These are phyloP conservation scores for Chlamydomonas applanata DNA, from an alignment of 139 green algal genomes.

Conservation along the genomic window DNA sequence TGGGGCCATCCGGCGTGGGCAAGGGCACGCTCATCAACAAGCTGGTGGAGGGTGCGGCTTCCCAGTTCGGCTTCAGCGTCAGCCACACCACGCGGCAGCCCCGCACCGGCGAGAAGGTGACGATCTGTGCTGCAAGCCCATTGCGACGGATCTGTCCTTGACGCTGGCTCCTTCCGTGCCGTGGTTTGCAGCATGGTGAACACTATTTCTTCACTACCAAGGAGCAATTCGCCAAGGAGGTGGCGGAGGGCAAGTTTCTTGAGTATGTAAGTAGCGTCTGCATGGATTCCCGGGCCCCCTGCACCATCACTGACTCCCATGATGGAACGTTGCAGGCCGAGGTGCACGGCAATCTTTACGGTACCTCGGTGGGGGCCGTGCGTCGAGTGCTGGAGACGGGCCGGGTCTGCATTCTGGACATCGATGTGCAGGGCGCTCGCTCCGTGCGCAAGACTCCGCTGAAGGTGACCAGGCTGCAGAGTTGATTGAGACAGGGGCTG, in stretches of 20 bases:
- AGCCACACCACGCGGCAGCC: slow-evolving; percentile 78
- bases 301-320: too few relatives aligned
- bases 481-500: too few relatives aligned
- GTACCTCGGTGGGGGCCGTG: slow-evolving; percentile 71
- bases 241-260: slow-evolving; percentile 76
- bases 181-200: slow-evolving; percentile 57
- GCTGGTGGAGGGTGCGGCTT: slow-evolving; percentile 46
- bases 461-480: neutral
- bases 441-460: slow-evolving; percentile 27
- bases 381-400: slow-evolving; percentile 53
- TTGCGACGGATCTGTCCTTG: too few relatives aligned
- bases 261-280: slow-evolving; percentile 66
- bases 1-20: slow-evolving; percentile 82
- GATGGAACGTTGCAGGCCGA: neutral
- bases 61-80: slow-evolving; percentile 76
- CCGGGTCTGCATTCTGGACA: slow-evolving; percentile 46
- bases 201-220: slow-evolving; percentile 81
- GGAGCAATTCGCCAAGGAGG: slow-evolving; percentile 69
- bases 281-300: neutral
- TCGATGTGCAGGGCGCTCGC: slow-evolving; percentile 69
- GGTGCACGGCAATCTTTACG: slow-evolving; percentile 84
- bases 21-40: slow-evolving; percentile 81
- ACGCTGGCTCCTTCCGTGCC: neutral
- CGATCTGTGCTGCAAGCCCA: too few relatives aligned
- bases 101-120: slow-evolving; percentile 36